phyloP scores from a whole-genome alignment of 352 stramenopile species.

The Blastocystis sp. region DNA sequence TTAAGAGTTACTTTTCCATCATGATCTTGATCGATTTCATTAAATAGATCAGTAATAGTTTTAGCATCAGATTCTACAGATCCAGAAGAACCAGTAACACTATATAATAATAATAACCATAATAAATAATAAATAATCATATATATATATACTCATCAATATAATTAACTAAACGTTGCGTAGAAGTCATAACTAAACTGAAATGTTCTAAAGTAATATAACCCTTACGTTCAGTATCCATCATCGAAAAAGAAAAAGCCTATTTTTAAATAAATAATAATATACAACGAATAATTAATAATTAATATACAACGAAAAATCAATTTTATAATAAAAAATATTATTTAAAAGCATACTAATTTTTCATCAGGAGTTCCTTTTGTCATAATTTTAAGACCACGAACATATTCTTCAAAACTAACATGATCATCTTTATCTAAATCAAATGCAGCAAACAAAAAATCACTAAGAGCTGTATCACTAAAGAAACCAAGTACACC shows the following conservation, averaged over 20 bases:
- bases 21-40: constrained; percentile 20
- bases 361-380: constrained; percentile 32
- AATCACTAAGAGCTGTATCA: constrained; percentile 21
- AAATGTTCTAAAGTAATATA: constrained; percentile 26
- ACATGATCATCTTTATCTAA: neutral
- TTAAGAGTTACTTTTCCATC: constrained; percentile 14
- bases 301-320: no score
- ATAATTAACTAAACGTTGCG: constrained; percentile 25
- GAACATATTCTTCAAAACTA: constrained; percentile 18
- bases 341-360: constrained; percentile 1
- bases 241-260: constrained; percentile 29
- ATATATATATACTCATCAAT: constrained; percentile 12
- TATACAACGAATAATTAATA: no score
- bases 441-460: constrained; percentile 30
- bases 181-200: constrained; percentile 30
- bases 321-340: no score
- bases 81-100: constrained; percentile 1
- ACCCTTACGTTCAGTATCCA: constrained; percentile 16
- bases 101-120: no score
- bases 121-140: neutral
- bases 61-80: constrained; percentile 2
- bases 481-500: constrained; percentile 10
- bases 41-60: constrained; percentile 16
- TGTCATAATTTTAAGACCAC: constrained; percentile 21
- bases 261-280: neutral